These are phyloP conservation scores for Lepidium aucheri DNA, from an alignment of 345 rosid genomes.

Conservation along the genomic window DNA sequence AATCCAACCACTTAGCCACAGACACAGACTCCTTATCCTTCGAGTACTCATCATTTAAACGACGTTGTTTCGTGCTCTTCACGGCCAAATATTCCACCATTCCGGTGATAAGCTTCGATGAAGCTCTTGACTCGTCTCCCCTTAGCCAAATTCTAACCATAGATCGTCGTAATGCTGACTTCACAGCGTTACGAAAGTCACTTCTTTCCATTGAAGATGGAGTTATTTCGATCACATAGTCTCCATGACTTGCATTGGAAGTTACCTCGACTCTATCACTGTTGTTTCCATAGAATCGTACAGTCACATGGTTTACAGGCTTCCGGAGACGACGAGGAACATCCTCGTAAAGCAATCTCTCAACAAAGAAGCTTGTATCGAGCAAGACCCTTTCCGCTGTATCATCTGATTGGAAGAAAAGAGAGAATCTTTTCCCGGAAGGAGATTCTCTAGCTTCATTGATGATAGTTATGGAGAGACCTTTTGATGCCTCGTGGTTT, in stretches of 20 bases:
- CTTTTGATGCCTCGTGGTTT: slow-evolving; percentile 46
- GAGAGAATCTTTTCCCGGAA: slow-evolving; percentile 32
- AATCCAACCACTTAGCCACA: slow-evolving; percentile 28
- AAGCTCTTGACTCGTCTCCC: slow-evolving; percentile 35
- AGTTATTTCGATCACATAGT: slow-evolving; percentile 33
- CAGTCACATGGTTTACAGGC: slow-evolving; percentile 28
- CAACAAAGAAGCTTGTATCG: slow-evolving; percentile 31
- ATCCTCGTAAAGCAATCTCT: slow-evolving; percentile 38
- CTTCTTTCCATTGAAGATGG: slow-evolving; percentile 20
- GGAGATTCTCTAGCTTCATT: slow-evolving; percentile 33
- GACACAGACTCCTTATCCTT: slow-evolving; percentile 20
- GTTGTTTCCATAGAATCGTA: slow-evolving; percentile 20
- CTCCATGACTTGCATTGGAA: slow-evolving; percentile 16
- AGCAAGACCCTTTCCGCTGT: slow-evolving; percentile 39
- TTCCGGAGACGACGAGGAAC: slow-evolving; percentile 22
- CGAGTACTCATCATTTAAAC: not conserved
- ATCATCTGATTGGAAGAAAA: slow-evolving; percentile 50
- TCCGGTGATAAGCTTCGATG: slow-evolving; percentile 40
- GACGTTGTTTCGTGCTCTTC: not conserved
- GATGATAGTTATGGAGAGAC: slow-evolving; percentile 34
- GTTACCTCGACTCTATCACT: not conserved
- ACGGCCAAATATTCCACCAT: slow-evolving; percentile 38
- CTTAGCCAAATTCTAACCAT: slow-evolving; percentile 51
- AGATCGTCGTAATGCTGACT: slow-evolving; percentile 29
- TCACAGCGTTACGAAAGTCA: slow-evolving; percentile 10